Base-by-base conservation (phyloP, 805 yeast genomes). In the Starmerella sirachaensis region DNA sequence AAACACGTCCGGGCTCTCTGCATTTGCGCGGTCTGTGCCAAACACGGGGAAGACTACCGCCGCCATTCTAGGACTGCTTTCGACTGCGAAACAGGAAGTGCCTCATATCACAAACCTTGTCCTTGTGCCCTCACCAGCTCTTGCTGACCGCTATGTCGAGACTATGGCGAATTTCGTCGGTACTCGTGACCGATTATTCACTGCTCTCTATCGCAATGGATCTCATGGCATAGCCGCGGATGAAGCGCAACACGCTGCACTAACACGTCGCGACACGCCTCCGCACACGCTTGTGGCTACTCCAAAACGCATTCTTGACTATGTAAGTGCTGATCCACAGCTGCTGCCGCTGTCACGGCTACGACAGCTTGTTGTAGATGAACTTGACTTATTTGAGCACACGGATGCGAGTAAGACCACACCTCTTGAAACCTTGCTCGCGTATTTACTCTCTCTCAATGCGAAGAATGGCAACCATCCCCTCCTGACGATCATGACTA, bases 301-400 rank as follows among this genome's bases (percentile, higher is more conserved):
- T 0, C 78, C 78, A 0, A 66, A 69, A 6, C 51, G 76, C 32
- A 45, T 72, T 31, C 55, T 70, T 25, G 78, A 72, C 47, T 61
- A 67, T 39, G 48, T 68, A 5, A 17, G 33, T 46, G 61, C 5
- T 57, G 66, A 11, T 43, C 39, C 43, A 3, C 8, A 19, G 6
- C 33, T 50, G 9, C 30, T 50, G 5, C 43, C 40, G 1, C 37
- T 53, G 8, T 13, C 29, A 8, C 24, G 38, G 17, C 36, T 53
- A 3, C 40, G 46, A 4, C 52, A 48, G 38, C 30, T 55, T 5
- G 54, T 45, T 1, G 36, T 56, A 3, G 60, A 56, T 29, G 60
- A 56, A 39, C 37, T 50, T 3, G 58, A 55, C 28, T 31, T 40
- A 7, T 45, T 53, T 17, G 38, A 31, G 21, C 44, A 43, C 16